Conservation (phyloP, 768 basidiomycete species). For the Pleurotus platypus region DNA sequence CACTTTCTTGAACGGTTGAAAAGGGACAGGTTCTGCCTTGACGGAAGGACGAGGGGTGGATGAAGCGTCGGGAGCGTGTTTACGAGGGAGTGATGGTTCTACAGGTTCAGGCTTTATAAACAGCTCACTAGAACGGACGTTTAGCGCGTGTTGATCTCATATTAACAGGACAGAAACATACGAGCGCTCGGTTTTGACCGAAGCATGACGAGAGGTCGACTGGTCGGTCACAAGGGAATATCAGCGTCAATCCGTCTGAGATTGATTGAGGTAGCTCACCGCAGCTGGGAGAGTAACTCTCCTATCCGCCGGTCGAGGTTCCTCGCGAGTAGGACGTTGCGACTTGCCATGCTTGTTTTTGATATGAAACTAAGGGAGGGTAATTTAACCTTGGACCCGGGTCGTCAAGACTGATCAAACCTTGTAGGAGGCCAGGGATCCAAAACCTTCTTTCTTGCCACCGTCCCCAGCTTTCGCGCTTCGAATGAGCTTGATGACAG, state of each 20-base stretch:
- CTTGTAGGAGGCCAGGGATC: conserved; percentile 42
- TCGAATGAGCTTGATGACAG: conserved; percentile 27
- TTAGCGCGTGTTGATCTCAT: conserved; percentile 4
- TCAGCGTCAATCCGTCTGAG: too few species aligned
- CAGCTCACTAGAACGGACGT: background rate
- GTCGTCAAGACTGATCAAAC: conserved; percentile 24
- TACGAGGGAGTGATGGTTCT: conserved; percentile 29
- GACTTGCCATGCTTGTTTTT: conserved; percentile 23
- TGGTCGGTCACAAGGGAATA: too few species aligned
- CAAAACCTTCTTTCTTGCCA: conserved; percentile 40
- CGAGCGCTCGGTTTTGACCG: background rate
- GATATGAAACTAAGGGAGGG: conserved; percentile 25
- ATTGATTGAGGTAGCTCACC: background rate
- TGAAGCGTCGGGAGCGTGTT: conserved; percentile 30
- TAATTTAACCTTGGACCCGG: conserved; percentile 3
- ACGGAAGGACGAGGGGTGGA: conserved; percentile 11
- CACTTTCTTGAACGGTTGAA: conserved; percentile 19
- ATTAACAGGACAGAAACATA: background rate
- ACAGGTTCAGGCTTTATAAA: conserved; percentile 22
- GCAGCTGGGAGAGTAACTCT: background rate
- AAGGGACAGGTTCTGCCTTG: background rate
- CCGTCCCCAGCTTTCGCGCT: conserved; percentile 30
- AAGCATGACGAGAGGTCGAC: too few species aligned
- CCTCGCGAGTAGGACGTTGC: conserved; percentile 20
- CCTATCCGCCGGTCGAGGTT: conserved; percentile 11